Evolutionary conservation across 1,284 basidiomycete genomes (phyloP), one percentile per base, ranked within the genome.

Genomic region (Rhodofomes roseus): DNA sequence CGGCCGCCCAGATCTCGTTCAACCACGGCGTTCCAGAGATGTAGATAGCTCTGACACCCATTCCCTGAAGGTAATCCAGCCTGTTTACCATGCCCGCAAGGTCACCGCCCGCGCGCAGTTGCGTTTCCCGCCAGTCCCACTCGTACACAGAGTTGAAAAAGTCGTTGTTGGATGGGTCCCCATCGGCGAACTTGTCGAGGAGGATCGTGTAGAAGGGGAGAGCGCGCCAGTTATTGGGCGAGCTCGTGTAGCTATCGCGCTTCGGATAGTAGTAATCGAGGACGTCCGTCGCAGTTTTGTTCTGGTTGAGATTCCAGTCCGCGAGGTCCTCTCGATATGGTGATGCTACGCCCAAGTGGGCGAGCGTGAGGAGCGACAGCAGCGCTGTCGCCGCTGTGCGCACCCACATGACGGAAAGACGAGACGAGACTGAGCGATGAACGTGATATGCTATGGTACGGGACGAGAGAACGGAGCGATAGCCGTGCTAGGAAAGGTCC

Each of bases 1-100:
- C 94, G 18, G 93, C 90, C 73, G 95, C 90, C 94, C 94, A 96
- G 20, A 93, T 77, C 94, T 96, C 95, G 81, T 96, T 96, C 64
- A 96, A 63, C 74, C 94, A 96, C 54, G 89, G 86, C 0, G 94
- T 96, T 57, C 94, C 94, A 29, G 94, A 93, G 69, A 95, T 89
- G 76, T 93, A 96, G 68, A 96, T 86, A 55, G 86, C 81, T 65
- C 80, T 79, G 67, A 93, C 78, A 63, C 94, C 94, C 91, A 95
- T 95, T 62, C 90, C 90, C 60, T 92, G 80, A 18, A 96, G 79
- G 72, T 96, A 96, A 76, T 96, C 94, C 63, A 96, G 79, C 62
- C 82, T 86, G 46, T 83, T 74, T 57, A 82, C 76, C 63, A 96
- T 76, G 60, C 94, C 94, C 59, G 82, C 83, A 64, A 93, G 80